Conservation (phyloP, 2,329 filamentous ascomycete genomes). For the Pseudogymnoascus sp. region DNA sequence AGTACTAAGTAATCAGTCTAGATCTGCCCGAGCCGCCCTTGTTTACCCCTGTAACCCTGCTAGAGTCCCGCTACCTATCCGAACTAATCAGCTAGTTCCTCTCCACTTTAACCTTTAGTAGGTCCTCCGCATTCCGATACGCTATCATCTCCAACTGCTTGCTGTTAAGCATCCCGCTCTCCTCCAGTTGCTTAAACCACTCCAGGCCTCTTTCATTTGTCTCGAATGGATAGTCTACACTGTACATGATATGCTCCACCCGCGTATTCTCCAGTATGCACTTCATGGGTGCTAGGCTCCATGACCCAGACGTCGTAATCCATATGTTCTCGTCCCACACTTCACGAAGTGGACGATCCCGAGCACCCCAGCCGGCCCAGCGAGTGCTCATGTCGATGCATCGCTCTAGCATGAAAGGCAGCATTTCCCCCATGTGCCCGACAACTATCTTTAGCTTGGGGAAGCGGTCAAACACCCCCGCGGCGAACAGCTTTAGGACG, state of each 20-base stretch:
- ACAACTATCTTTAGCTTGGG: conserved; percentile 45
- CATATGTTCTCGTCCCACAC: conserved; percentile 48
- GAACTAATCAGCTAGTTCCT: background rate
- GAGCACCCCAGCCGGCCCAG: conserved; percentile 9
- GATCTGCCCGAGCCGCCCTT: background rate
- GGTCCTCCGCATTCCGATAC: conserved; percentile 42
- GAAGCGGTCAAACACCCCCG: conserved; percentile 45
- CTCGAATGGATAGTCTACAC: conserved; percentile 49
- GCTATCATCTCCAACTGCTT: conserved; percentile 43
- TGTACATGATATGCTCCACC: conserved; percentile 45
- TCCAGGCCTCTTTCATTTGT: conserved; percentile 40
- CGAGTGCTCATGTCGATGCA: conserved; percentile 24
- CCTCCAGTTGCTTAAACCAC: conserved; percentile 41
- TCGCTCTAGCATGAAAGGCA: conserved; percentile 46
- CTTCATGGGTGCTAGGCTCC: conserved; percentile 39
- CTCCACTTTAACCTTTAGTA: conserved; percentile 28
- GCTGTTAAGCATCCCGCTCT: conserved; percentile 40
- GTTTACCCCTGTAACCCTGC: background rate
- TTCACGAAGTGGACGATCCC: conserved; percentile 32
- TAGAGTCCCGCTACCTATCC: background rate
- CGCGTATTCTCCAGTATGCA: conserved; percentile 33
- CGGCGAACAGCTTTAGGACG: conserved; percentile 40
- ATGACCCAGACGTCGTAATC: conserved; percentile 46
- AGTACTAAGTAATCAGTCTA: background rate
- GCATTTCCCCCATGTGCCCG: conserved; percentile 42